These are phyloP conservation scores for Tubosaeta brunneosetosa DNA, from an alignment of 768 basidiomycete genomes.

Conservation along the genomic window DNA sequence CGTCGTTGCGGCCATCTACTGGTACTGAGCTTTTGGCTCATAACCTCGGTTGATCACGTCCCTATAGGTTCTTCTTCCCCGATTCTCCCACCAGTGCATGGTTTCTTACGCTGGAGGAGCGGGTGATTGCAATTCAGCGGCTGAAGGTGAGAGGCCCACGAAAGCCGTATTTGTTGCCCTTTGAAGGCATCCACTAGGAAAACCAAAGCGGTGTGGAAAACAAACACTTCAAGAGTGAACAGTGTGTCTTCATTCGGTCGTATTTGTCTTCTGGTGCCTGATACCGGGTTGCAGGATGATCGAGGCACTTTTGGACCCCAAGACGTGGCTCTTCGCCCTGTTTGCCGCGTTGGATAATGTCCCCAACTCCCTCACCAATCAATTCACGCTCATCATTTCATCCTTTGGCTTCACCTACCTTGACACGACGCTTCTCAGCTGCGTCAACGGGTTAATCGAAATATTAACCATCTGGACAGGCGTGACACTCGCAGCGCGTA, in stretches of 20 bases:
- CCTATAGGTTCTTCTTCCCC: conserved; percentile 58
- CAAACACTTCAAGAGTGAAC: conserved; percentile 74
- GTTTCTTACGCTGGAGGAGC: conserved; percentile 68
- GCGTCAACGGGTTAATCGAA: conserved; percentile 60
- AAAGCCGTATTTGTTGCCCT: neutral
- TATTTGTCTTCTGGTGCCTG: neutral
- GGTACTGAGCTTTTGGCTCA: conserved; percentile 32
- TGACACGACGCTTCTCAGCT: conserved; percentile 66
- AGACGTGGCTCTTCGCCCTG: conserved; percentile 74
- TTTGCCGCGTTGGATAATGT: conserved; percentile 59
- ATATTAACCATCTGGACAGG: conserved; percentile 69
- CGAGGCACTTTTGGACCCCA: conserved; percentile 63
- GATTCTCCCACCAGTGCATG: conserved; percentile 71
- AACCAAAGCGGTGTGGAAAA: conserved; percentile 83
- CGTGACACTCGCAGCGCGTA: conserved; percentile 51
- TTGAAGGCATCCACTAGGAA: conserved; percentile 32
- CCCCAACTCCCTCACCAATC: conserved; percentile 65
- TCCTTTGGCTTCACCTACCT: conserved; percentile 62
- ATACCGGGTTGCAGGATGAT: conserved; percentile 44
- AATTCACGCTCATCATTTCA: conserved; percentile 57
- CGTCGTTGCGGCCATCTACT: conserved; percentile 47
- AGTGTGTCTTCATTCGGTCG: conserved; percentile 42
- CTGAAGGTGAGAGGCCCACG: conserved; percentile 46
- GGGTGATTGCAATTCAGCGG: conserved; percentile 55
- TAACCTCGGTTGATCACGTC: neutral